These are phyloP conservation scores for Talaromyces ruber DNA, from an alignment of 495 filamentous ascomycete genomes.

Conservation along the genomic window DNA sequence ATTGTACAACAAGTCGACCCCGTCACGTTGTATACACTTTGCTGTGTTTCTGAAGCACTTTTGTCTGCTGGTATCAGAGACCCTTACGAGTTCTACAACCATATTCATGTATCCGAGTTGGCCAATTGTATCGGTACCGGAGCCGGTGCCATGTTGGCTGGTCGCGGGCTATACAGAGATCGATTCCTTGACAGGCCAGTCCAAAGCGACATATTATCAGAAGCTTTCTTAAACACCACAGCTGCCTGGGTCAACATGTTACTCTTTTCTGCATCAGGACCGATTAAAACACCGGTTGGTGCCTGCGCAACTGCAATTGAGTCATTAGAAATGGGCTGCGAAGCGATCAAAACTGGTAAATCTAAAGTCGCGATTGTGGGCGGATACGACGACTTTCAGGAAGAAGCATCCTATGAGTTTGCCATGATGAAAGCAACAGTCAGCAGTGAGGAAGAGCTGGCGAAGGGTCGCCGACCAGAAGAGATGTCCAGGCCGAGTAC, in stretches of 20 bases:
- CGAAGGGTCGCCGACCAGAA: constrained; percentile 84
- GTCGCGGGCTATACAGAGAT: constrained; percentile 97
- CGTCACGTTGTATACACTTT: constrained; percentile 86
- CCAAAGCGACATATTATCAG: constrained; percentile 96
- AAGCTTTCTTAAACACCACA: constrained; percentile 99
- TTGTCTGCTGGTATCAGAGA: constrained; percentile 94
- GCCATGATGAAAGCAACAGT: constrained; percentile 99
- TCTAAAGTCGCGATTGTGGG: constrained; percentile 93
- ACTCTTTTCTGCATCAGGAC: constrained; percentile 88
- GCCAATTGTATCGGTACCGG: constrained; percentile 97
- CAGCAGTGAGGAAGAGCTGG: constrained; percentile 92
- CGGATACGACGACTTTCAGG: constrained; percentile 98
- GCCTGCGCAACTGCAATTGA: constrained; percentile 17
- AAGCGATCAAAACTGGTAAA: constrained; percentile 63
- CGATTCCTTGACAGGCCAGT: constrained; percentile 90
- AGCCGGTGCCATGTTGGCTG: constrained; percentile 84
- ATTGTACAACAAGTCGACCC: constrained; percentile 97
- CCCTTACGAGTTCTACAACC: constrained; percentile 99
- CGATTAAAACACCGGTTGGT: constrained; percentile 96
- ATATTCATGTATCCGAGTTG: constrained; percentile 94
- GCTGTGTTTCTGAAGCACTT: constrained; percentile 83
- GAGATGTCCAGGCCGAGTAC: constrained; percentile 98
- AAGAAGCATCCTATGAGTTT: constrained; percentile 98
- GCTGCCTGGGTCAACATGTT: constrained; percentile 99
- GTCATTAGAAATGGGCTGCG: not conserved